Conservation (phyloP, 768 basidiomycete species). For the Hygrocybe coccinea region DNA sequence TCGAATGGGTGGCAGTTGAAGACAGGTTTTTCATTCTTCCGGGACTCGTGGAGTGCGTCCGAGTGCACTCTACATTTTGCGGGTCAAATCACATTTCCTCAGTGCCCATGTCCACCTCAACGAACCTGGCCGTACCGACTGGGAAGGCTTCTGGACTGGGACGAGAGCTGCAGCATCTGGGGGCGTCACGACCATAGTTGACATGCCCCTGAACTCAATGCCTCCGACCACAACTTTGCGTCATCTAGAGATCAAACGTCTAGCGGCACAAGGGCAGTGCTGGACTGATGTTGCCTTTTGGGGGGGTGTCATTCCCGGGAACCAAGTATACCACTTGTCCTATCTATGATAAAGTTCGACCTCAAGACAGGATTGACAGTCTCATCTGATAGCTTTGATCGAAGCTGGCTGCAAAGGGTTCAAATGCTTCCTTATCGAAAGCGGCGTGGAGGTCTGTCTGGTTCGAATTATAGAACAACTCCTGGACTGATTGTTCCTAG, state of each 20-base stretch:
- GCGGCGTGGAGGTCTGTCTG: conserved; percentile 81
- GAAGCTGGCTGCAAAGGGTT: conserved; percentile 86
- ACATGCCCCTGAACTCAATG: conserved; percentile 98
- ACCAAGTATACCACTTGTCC: conserved; percentile 49
- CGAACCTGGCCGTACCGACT: conserved; percentile 87
- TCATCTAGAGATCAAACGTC: conserved; percentile 67
- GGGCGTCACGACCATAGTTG: conserved; percentile 91
- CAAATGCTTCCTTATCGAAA: conserved; percentile 95
- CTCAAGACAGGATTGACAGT: conserved; percentile 35
- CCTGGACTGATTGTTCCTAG: conserved; percentile 34
- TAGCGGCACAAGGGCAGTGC: conserved; percentile 67
- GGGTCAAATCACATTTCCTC: conserved; percentile 11
- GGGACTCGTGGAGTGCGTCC: conserved; percentile 72
- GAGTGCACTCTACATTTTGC: not conserved
- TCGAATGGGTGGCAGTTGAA: conserved; percentile 47
- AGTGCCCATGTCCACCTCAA: conserved; percentile 92
- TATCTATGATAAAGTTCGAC: not conserved
- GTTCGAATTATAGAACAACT: not conserved
- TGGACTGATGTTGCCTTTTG: conserved; percentile 85
- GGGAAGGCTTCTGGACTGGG: conserved; percentile 94
- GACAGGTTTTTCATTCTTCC: conserved; percentile 62
- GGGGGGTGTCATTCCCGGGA: conserved; percentile 93
- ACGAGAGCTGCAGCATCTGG: conserved; percentile 87
- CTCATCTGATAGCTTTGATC: conserved; percentile 70
- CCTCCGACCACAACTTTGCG: conserved; percentile 87